Evolutionary conservation across 495 filamentous ascomycete species (phyloP).

Genomic region (Bacidia rubella): DNA sequence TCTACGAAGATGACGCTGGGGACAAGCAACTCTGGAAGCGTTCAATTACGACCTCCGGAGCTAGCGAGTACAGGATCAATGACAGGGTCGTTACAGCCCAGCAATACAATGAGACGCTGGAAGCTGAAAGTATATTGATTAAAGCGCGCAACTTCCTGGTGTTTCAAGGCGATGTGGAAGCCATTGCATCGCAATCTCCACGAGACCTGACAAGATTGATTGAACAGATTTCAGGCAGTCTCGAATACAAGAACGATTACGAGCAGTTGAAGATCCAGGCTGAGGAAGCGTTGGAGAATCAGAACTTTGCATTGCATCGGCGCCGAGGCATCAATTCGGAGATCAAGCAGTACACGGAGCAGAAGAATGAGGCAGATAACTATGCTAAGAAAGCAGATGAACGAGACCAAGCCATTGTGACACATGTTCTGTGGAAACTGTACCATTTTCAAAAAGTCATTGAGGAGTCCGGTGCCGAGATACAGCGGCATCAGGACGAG

Average conservation of each 20-base stretch:
- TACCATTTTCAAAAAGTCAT: constrained; percentile 91
- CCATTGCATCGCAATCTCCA: constrained; percentile 89
- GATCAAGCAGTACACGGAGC: constrained; percentile 92
- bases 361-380: constrained; percentile 90
- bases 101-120: constrained; percentile 87
- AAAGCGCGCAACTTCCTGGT: constrained; percentile 97
- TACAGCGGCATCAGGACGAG: constrained; percentile 89
- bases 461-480: constrained; percentile 79
- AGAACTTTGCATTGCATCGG: constrained; percentile 71
- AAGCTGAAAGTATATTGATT: constrained; percentile 91
- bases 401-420: constrained; percentile 82
- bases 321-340: constrained; percentile 93
- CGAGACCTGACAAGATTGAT: constrained; percentile 89
- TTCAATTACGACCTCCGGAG: constrained; percentile 73
- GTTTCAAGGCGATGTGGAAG: constrained; percentile 96
- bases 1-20: constrained; percentile 94
- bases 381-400: constrained; percentile 80
- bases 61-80: constrained; percentile 95
- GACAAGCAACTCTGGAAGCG: constrained; percentile 95
- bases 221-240: constrained; percentile 91
- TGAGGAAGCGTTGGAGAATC: constrained; percentile 76
- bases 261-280: constrained; percentile 74
- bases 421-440: constrained; percentile 91
- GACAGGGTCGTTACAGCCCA: constrained; percentile 74
- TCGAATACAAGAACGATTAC: constrained; percentile 93